Conservation (phyloP, 169 alveolate genomes). For the Eimeria falciformis region DNA sequence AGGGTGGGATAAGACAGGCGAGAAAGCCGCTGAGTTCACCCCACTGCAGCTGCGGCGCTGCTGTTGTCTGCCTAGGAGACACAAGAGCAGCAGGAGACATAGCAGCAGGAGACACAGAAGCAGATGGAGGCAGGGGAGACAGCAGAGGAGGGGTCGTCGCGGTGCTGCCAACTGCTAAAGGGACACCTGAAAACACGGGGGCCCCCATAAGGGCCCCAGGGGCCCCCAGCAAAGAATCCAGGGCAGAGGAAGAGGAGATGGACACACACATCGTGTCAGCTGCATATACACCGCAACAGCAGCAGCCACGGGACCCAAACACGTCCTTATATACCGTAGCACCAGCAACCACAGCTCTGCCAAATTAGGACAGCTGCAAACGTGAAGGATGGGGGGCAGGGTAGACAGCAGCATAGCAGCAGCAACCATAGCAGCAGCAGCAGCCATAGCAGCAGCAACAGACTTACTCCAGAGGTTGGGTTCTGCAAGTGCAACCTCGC, state of each 20-base stretch:
- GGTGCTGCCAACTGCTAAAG: conserved; percentile 1
- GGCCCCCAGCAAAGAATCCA: background rate
- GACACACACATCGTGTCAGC: conserved; percentile 18
- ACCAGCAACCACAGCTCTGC: background rate
- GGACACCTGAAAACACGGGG: conserved; percentile 1
- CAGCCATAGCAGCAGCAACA: conserved; percentile 47
- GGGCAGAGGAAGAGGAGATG: background rate
- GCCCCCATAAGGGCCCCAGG: conserved; percentile 1
- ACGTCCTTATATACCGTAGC: background rate
- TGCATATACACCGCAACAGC: conserved; percentile 6
- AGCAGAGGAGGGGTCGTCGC: conserved; percentile 22
- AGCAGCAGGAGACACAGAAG: background rate
- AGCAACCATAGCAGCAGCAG: conserved; percentile 17
- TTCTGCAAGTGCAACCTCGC: conserved; percentile 18
- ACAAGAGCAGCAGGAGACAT: background rate
- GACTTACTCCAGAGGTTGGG: conserved; percentile 52
- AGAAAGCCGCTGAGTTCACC: conserved; percentile 71
- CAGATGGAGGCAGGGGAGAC: background rate
- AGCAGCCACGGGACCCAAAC: conserved; percentile 31
- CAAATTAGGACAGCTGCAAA: background rate
- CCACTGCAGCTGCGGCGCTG: conserved; percentile 56
- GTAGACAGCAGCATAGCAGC: background rate
- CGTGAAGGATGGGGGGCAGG: background rate
- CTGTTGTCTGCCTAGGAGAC: conserved; percentile 3
- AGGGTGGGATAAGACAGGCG: conserved; percentile 67